Evolutionary conservation across 768 basidiomycete genomes (phyloP).

Genomic region (Xerocomus brunneocitrinus): DNA sequence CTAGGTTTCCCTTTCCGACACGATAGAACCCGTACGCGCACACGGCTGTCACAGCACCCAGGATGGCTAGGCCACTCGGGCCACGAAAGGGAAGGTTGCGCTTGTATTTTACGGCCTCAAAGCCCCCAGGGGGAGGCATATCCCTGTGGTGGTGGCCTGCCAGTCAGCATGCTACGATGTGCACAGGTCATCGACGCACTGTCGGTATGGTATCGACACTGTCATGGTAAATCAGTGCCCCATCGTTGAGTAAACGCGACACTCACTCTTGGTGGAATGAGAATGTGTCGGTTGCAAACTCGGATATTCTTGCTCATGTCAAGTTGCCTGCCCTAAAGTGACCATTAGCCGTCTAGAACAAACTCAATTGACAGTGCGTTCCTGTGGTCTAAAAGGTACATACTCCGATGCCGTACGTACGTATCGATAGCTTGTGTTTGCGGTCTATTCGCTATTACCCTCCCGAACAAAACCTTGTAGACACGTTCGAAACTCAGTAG

Average conservation of each 20-base stretch:
- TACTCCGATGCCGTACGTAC: conserved; percentile 18
- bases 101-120: conserved; percentile 90
- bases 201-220: conserved; percentile 28
- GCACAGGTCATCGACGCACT: conserved; percentile 20
- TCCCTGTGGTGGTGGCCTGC: conserved; percentile 53
- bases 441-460: background rate
- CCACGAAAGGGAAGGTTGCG: conserved; percentile 90
- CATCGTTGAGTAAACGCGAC: background rate
- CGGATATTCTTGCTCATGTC: background rate
- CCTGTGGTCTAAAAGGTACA: conserved; percentile 20
- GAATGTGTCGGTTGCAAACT: conserved; percentile 1
- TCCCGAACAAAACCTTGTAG: background rate
- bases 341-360: conserved; percentile 1
- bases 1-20: conserved; percentile 84
- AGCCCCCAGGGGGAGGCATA: conserved; percentile 92
- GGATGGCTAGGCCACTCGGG: conserved; percentile 78
- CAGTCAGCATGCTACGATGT: conserved; percentile 7
- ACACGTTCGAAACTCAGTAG: background rate
- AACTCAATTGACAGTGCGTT: conserved; percentile 3
- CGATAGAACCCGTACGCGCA: conserved; percentile 92
- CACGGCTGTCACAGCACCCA: conserved; percentile 79
- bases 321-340: conserved; percentile 27
- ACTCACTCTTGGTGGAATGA: background rate
- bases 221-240: background rate
- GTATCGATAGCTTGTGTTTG: background rate